Percentiles rank a stretch among this genome's conserved stretches.
These are phyloP conservation scores for Candida maltosa DNA, from an alignment of 805 yeast genomes.

Conservation along the genomic window DNA sequence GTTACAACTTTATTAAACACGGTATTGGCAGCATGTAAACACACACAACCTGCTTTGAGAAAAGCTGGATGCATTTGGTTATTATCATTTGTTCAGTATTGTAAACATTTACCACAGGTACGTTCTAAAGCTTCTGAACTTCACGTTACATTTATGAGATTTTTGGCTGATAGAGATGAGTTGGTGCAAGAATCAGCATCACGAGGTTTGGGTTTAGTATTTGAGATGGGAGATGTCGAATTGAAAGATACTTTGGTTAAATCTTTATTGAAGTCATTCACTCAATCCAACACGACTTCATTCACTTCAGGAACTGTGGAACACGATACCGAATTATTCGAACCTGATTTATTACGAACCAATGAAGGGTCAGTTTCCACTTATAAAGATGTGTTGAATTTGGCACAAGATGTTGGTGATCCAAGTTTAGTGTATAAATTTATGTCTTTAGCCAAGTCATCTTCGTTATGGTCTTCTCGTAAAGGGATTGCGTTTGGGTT, in stretches of 20 bases:
- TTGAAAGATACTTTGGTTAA: slow-evolving; percentile 71
- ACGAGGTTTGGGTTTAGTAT: slow-evolving; percentile 78
- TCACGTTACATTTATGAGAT: slow-evolving; percentile 73
- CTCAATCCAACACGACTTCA: slow-evolving; percentile 55
- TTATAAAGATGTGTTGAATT: slow-evolving; percentile 79
- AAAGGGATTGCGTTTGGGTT: slow-evolving; percentile 94
- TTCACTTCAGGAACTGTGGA: slow-evolving; percentile 66
- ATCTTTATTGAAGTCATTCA: slow-evolving; percentile 71
- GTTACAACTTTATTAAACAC: slow-evolving; percentile 38
- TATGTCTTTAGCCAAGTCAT: slow-evolving; percentile 85
- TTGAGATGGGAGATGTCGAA: slow-evolving; percentile 69
- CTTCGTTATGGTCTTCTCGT: slow-evolving; percentile 88
- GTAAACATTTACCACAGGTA: slow-evolving; percentile 47
- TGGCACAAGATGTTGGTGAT: slow-evolving; percentile 94
- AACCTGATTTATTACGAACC: slow-evolving; percentile 74
- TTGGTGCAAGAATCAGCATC: slow-evolving; percentile 90
- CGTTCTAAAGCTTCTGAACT: slow-evolving; percentile 49
- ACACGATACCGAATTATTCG: slow-evolving; percentile 80
- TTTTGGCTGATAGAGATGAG: slow-evolving; percentile 79
- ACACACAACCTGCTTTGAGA: slow-evolving; percentile 71
- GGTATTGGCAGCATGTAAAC: slow-evolving; percentile 51
- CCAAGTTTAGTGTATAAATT: slow-evolving; percentile 91
- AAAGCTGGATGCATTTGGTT: slow-evolving; percentile 85
- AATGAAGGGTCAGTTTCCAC: slow-evolving; percentile 87
- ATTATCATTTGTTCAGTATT: slow-evolving; percentile 72